Evolutionary conservation across 305 asterid species (phyloP).

Genomic region (Rubia peregrina): DNA sequence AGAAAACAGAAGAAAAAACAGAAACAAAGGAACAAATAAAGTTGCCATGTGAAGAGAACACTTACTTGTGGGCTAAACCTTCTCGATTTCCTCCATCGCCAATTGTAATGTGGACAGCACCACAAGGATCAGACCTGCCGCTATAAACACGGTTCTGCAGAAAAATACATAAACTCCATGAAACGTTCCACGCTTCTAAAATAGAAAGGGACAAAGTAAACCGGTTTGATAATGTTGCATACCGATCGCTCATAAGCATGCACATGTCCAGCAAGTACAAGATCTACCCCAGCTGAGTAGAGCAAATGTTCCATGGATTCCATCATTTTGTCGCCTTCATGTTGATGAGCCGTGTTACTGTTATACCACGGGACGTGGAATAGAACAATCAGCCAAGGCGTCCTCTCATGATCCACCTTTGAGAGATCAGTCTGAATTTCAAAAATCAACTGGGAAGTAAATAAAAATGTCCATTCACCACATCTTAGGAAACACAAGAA

Average conservation of each 20-base stretch:
- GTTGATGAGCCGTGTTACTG: conserved; percentile 76
- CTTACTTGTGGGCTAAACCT: conserved; percentile 42
- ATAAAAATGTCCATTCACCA: background rate
- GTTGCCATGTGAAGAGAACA: conserved; percentile 1
- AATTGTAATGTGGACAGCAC: conserved; percentile 45
- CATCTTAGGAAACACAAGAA: background rate
- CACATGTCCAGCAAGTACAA: conserved; percentile 74
- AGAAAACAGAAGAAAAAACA: no score
- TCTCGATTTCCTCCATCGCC: conserved; percentile 53
- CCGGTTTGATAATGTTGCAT: conserved; percentile 11
- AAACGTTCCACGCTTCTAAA: conserved; percentile 7
- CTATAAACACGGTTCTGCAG: conserved; percentile 34
- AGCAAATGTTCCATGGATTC: conserved; percentile 67
- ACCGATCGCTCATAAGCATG: conserved; percentile 97
- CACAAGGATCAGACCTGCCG: conserved; percentile 36
- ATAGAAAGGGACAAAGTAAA: background rate
- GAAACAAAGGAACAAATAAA: background rate
- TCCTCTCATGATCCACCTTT: conserved; percentile 52
- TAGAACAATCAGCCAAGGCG: conserved; percentile 71
- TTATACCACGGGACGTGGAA: conserved; percentile 94
- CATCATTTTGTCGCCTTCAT: conserved; percentile 84
- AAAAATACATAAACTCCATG: conserved; percentile 17
- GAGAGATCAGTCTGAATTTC: conserved; percentile 54
- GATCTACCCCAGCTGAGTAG: conserved; percentile 58
- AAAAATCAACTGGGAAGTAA: conserved; percentile 4